Conservation (phyloP, 148 eudicot genomes). For the Vaccinium macrocarpon region DNA sequence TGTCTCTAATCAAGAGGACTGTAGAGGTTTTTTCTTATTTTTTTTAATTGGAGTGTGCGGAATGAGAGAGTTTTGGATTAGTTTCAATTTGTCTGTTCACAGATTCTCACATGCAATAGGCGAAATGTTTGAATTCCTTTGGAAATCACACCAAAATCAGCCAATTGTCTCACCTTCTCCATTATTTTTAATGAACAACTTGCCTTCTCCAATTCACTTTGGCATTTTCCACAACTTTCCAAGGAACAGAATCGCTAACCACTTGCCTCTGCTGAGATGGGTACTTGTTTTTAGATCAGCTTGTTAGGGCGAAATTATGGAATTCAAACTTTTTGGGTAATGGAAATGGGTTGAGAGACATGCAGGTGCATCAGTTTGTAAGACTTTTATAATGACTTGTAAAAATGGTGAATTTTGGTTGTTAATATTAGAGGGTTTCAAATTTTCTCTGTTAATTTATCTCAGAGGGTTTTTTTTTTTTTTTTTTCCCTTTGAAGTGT, state of each 20-base stretch:
- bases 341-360: not conserved
- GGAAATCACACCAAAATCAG: too few relatives aligned
- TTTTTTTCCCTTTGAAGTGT: not conserved
- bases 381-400: not conserved
- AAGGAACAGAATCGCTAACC: too few relatives aligned
- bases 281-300: not conserved
- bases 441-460: too few relatives aligned
- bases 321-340: not conserved
- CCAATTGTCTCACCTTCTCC: too few relatives aligned
- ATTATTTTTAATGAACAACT: too few relatives aligned
- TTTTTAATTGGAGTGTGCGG: not conserved
- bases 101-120: not conserved
- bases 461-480: not conserved
- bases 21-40: not conserved
- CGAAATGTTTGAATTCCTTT: not conserved
- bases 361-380: too few relatives aligned
- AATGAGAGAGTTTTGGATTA: not conserved
- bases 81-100: constrained; percentile 2
- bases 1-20: not conserved
- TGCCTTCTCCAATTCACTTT: too few relatives aligned
- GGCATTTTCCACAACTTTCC: too few relatives aligned
- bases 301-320: not conserved
- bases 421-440: too few relatives aligned
- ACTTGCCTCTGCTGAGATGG: not conserved
- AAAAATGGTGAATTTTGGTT: not conserved